Percentiles rank a stretch among this genome's conserved stretches.
Evolutionary conservation across 345 rosid species (phyloP).

Genomic region (Populus alba): DNA sequence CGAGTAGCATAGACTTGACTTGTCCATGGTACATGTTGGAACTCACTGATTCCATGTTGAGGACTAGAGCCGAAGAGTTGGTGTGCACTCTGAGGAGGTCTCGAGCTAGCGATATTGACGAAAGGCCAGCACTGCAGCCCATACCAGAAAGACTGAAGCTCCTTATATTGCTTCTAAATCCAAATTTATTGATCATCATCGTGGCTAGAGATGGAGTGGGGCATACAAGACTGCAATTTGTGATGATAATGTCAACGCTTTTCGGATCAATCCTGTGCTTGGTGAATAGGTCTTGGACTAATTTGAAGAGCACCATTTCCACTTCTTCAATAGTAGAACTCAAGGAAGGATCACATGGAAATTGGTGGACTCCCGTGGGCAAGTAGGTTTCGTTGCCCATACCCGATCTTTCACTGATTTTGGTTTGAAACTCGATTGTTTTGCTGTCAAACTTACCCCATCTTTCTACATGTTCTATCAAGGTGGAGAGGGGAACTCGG

Average conservation of each 20-base stretch:
- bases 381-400: constrained; percentile 16
- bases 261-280: constrained; percentile 7
- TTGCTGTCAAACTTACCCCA: constrained; percentile 37
- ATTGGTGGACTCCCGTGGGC: neutral
- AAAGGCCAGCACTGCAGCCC: constrained; percentile 20
- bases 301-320: constrained; percentile 8
- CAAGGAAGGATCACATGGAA: constrained; percentile 4
- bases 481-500: constrained; percentile 64
- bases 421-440: constrained; percentile 68
- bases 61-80: neutral
- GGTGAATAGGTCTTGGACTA: neutral
- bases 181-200: constrained; percentile 16
- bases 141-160: constrained; percentile 21
- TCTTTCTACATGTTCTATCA: constrained; percentile 58
- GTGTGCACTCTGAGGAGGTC: constrained; percentile 16
- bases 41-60: constrained; percentile 6
- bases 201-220: constrained; percentile 19
- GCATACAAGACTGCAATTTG: constrained; percentile 15
- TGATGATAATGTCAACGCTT: constrained; percentile 11
- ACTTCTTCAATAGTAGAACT: constrained; percentile 11
- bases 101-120: constrained; percentile 5
- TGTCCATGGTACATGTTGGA: constrained; percentile 14
- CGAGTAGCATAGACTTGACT: constrained; percentile 14
- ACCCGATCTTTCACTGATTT: constrained; percentile 36
- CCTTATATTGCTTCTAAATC: constrained; percentile 11